These are phyloP conservation scores for Globisporangium splendens DNA, from an alignment of 352 stramenopile species.

Conservation along the genomic window DNA sequence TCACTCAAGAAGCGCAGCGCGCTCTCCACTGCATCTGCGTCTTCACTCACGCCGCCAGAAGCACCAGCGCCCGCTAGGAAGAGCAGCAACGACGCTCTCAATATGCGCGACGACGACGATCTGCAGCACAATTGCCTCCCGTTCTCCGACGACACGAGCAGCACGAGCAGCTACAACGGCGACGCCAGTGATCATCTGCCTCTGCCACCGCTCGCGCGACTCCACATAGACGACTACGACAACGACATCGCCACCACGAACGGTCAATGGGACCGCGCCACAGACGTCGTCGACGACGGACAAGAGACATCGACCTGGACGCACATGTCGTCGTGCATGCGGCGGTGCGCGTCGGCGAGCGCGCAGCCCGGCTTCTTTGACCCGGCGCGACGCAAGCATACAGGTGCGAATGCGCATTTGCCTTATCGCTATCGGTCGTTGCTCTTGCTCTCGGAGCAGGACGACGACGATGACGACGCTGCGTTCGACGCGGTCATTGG, in stretches of 20 bases:
- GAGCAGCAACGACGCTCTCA: neutral
- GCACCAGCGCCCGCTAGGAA: neutral
- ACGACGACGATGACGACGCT: neutral
- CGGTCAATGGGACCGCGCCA: too few species aligned
- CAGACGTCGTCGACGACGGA: conserved; percentile 1
- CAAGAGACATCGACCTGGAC: conserved; percentile 6
- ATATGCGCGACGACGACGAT: neutral
- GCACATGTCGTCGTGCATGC: conserved; percentile 14
- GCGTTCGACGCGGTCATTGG: conserved; percentile 18
- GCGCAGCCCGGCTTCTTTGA: conserved; percentile 28
- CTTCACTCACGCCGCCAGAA: too few species aligned
- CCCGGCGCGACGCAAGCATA: conserved; percentile 26
- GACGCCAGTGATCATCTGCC: neutral
- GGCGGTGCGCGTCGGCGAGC: conserved; percentile 12
- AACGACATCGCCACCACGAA: conserved; percentile 3
- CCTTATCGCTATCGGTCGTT: conserved; percentile 15
- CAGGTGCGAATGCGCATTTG: conserved; percentile 19
- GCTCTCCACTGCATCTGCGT: neutral
- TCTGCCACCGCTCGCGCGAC: neutral
- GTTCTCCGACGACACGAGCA: conserved; percentile 7
- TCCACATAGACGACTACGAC: neutral
- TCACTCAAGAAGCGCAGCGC: conserved; percentile 9
- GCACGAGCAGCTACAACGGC: conserved; percentile 3
- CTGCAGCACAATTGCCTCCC: neutral
- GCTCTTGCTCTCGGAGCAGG: conserved; percentile 8